These are phyloP conservation scores for Venturia aucupariae DNA, from an alignment of 2,329 filamentous ascomycete genomes.

Conservation along the genomic window DNA sequence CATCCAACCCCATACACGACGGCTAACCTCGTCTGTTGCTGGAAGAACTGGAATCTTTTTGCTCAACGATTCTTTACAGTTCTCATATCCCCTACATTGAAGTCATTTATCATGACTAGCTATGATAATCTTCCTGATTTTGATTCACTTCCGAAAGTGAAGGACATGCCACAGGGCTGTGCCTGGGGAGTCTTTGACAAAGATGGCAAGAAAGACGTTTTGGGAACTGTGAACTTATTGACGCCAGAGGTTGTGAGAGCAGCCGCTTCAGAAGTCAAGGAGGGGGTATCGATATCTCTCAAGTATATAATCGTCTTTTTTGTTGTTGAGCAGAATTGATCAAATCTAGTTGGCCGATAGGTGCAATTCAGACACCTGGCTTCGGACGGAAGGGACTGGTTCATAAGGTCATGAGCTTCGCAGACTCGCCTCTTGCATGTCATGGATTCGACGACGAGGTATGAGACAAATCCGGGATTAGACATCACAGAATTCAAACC, in stretches of 20 bases:
- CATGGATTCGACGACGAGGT: no score
- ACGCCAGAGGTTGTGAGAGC: constrained; percentile 37
- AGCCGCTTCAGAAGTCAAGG: constrained; percentile 35
- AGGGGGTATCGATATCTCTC: constrained; percentile 44
- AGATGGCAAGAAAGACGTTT: constrained; percentile 38
- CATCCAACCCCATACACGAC: no score
- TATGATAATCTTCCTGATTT: constrained; percentile 13
- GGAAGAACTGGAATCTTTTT: no score
- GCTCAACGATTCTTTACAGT: neutral
- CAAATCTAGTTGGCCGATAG: constrained; percentile 17
- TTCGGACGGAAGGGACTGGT: no score
- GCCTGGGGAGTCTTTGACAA: constrained; percentile 47
- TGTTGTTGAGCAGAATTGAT: constrained; percentile 1
- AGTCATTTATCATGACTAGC: neutral
- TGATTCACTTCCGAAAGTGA: constrained; percentile 14
- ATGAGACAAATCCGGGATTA: neutral
- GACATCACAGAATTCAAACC: neutral
- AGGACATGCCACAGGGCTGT: constrained; percentile 28
- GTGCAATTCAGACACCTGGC: constrained; percentile 20
- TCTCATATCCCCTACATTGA: neutral
- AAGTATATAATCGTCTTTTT: constrained; percentile 33
- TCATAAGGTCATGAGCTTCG: no score
- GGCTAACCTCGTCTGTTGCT: no score
- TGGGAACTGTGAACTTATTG: constrained; percentile 46
- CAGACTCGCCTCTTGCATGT: no score